phyloP scores from a whole-genome alignment of 768 basidiomycete species.

The Podaxis carcinomalis region DNA sequence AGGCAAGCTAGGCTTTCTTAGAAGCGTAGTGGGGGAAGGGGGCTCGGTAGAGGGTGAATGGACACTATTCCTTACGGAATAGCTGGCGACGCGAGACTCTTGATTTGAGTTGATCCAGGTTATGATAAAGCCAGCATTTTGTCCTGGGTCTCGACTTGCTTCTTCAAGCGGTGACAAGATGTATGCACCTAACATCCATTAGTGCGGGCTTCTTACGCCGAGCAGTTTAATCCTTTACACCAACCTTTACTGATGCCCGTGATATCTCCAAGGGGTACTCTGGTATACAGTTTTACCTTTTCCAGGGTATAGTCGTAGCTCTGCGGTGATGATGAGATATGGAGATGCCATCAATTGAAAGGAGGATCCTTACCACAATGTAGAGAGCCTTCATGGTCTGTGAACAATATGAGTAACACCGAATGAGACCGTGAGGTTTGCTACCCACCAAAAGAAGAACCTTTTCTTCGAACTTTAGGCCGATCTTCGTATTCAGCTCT shows the following conservation, averaged over 20 bases:
- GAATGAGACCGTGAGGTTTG: constrained; percentile 8
- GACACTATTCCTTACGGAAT: constrained; percentile 75
- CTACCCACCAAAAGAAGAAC: constrained; percentile 74
- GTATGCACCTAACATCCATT: constrained; percentile 67
- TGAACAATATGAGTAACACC: neutral
- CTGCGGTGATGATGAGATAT: constrained; percentile 30
- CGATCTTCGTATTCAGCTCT: constrained; percentile 63
- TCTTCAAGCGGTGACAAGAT: constrained; percentile 93
- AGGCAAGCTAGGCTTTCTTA: constrained; percentile 13
- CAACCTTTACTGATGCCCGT: constrained; percentile 73
- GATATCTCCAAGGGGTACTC: constrained; percentile 84
- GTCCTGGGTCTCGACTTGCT: constrained; percentile 78
- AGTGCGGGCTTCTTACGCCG: neutral
- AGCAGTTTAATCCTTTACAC: neutral
- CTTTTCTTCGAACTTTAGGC: constrained; percentile 92
- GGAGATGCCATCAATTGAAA: neutral
- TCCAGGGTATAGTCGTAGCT: constrained; percentile 92
- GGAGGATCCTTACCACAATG: constrained; percentile 55
- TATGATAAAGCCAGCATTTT: constrained; percentile 87
- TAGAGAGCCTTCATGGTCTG: constrained; percentile 59
- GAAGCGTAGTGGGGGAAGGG: constrained; percentile 15
- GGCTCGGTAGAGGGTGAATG: constrained; percentile 20
- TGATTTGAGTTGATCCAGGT: constrained; percentile 73
- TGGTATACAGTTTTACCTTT: constrained; percentile 86
- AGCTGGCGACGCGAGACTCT: constrained; percentile 76